Conservation (phyloP, 2,329 filamentous ascomycete species). For the Sporothrix luriei region DNA sequence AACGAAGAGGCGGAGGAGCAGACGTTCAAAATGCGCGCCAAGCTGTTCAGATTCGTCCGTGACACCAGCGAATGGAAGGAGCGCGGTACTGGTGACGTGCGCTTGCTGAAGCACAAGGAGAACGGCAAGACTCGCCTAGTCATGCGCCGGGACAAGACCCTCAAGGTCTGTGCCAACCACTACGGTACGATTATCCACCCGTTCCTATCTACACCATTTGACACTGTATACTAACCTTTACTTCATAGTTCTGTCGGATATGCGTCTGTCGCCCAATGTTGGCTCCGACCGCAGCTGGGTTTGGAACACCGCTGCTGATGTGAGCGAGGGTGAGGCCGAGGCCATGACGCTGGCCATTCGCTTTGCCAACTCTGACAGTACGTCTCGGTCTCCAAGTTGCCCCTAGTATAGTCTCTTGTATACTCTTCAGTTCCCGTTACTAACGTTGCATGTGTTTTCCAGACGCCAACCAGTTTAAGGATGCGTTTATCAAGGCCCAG, state of each 20-base stretch:
- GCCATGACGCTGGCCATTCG: conserved; percentile 94
- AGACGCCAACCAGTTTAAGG: conserved; percentile 98
- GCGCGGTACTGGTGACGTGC: conserved; percentile 93
- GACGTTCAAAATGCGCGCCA: conserved; percentile 98
- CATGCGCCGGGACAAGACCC: conserved; percentile 98
- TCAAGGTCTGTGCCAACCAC: conserved; percentile 99
- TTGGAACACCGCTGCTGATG: conserved; percentile 97
- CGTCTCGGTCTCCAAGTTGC: conserved; percentile 44
- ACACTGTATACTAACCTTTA: neutral
- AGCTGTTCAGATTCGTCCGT: conserved; percentile 97
- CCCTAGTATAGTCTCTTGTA: too few species aligned
- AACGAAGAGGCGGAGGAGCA: conserved; percentile 98
- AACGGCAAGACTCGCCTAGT: conserved; percentile 96
- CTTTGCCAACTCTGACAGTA: conserved; percentile 97
- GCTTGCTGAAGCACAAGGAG: conserved; percentile 97
- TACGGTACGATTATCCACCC: conserved; percentile 67
- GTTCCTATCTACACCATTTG: too few species aligned
- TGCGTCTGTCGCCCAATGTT: conserved; percentile 98
- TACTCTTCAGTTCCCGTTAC: conserved; percentile 31
- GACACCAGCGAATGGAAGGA: conserved; percentile 98
- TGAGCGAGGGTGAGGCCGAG: conserved; percentile 97
- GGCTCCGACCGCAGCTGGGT: conserved; percentile 99
- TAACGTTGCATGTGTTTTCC: conserved; percentile 37
- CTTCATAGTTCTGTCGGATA: conserved; percentile 82
- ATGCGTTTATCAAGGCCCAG: conserved; percentile 94